Conservation (phyloP, 1,284 basidiomycete genomes). For the Ceratobasidium sp. region DNA sequence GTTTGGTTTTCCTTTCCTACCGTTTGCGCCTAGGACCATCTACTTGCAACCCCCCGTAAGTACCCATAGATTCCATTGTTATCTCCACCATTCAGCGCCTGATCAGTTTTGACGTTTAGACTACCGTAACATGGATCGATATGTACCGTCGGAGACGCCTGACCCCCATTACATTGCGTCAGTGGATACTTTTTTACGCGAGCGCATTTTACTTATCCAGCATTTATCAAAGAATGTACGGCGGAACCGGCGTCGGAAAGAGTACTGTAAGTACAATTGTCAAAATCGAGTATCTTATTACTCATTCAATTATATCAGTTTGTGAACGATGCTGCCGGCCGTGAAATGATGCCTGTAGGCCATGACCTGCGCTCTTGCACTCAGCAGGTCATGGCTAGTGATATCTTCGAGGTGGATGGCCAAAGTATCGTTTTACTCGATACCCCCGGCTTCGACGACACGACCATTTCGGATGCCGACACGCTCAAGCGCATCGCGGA, state of each 20-base stretch:
- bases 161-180: constrained; percentile 29
- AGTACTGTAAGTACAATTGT: not conserved
- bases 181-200: not conserved
- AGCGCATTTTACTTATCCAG: not conserved
- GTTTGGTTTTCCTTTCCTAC: no score
- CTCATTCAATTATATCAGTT: constrained; percentile 4
- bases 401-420: constrained; percentile 44
- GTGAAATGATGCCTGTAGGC: constrained; percentile 30
- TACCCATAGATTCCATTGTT: no score
- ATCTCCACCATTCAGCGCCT: not conserved
- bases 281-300: no score
- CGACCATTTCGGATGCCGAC: constrained; percentile 39
- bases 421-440: constrained; percentile 46
- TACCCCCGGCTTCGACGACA: constrained; percentile 46
- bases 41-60: no score
- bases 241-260: constrained; percentile 32
- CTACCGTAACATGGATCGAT: constrained; percentile 7
- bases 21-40: no score
- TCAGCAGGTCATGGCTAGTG: constrained; percentile 9
- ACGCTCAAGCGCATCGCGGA: constrained; percentile 40
- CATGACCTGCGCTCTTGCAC: constrained; percentile 31
- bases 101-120: not conserved
- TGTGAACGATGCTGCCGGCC: constrained; percentile 45
- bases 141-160: not conserved
- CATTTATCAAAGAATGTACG: constrained; percentile 12